Evolutionary conservation across 345 rosid species (phyloP).

Genomic region (Eucalyptus regnans): DNA sequence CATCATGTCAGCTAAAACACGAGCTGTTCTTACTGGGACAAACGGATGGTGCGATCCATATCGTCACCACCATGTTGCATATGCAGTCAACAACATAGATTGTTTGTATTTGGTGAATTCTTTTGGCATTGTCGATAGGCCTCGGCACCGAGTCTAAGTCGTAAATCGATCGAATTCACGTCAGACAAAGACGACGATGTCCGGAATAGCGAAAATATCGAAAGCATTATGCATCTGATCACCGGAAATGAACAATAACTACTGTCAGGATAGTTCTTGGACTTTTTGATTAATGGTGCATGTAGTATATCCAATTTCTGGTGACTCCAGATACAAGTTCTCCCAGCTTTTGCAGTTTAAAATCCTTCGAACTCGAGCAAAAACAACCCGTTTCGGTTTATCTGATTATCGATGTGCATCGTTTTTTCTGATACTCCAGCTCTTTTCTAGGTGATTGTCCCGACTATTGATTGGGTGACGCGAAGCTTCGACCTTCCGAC

Average conservation of each 20-base stretch:
- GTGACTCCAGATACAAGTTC: not conserved
- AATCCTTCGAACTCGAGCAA: not conserved
- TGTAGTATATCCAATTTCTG: not conserved
- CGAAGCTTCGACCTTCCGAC: not conserved
- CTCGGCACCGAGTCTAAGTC: not conserved
- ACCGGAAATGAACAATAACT: not conserved
- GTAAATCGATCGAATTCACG: not conserved
- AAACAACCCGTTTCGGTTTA: not conserved
- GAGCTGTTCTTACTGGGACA: not conserved
- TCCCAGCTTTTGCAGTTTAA: not conserved
- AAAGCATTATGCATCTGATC: not conserved
- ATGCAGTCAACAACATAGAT: not conserved
- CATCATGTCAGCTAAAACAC: not conserved
- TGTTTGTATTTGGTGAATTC: not conserved
- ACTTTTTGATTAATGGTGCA: not conserved
- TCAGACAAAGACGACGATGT: not conserved
- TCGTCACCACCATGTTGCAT: not conserved
- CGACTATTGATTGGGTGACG: constrained; percentile 12
- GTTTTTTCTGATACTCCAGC: not conserved
- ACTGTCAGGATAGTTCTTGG: not conserved
- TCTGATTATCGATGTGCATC: not conserved
- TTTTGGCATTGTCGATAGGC: not conserved
- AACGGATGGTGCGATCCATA: not conserved
- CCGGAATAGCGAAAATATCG: not conserved
- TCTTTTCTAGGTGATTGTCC: constrained; percentile 10